A percentile compares a stretch with the other conserved stretches of the same genome.
Conservation (phyloP, 805 yeast genomes). For the Saccharomycopsis vini region DNA sequence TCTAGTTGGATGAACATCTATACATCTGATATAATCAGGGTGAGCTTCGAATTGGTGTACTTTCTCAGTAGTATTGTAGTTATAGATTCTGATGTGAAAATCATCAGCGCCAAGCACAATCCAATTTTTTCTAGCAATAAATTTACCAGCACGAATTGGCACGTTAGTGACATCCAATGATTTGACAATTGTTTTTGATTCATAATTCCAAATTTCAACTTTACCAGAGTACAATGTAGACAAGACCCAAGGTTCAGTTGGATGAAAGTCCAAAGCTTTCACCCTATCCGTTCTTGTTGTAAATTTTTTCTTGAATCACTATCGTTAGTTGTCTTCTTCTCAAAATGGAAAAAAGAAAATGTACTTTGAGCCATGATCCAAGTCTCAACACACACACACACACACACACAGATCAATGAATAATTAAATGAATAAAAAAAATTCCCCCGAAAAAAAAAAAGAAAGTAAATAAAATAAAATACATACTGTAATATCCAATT, state of each 20-base stretch:
- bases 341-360: background rate
- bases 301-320: slow-evolving; percentile 61
- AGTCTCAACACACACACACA: background rate
- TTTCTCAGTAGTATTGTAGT: slow-evolving; percentile 92
- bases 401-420: background rate
- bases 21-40: slow-evolving; percentile 89
- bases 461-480: too few species aligned
- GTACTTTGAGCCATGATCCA: background rate
- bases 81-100: slow-evolving; percentile 86
- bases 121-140: slow-evolving; percentile 96
- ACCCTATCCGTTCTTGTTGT: slow-evolving; percentile 92
- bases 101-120: slow-evolving; percentile 94
- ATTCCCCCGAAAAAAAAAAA: too few species aligned
- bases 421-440: background rate
- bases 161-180: slow-evolving; percentile 90
- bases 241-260: slow-evolving; percentile 93
- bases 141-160: slow-evolving; percentile 93
- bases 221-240: slow-evolving; percentile 86
- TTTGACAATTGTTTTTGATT: slow-evolving; percentile 74
- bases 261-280: slow-evolving; percentile 96
- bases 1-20: slow-evolving; percentile 90
- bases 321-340: too few species aligned
- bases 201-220: slow-evolving; percentile 91
- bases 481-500: slow-evolving; percentile 7
- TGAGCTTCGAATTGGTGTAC: slow-evolving; percentile 95